Evolutionary conservation across 2,329 filamentous ascomycete species (phyloP), one percentile per base, ranked within the genome.

Genomic region (Pyrenophora graminea): DNA sequence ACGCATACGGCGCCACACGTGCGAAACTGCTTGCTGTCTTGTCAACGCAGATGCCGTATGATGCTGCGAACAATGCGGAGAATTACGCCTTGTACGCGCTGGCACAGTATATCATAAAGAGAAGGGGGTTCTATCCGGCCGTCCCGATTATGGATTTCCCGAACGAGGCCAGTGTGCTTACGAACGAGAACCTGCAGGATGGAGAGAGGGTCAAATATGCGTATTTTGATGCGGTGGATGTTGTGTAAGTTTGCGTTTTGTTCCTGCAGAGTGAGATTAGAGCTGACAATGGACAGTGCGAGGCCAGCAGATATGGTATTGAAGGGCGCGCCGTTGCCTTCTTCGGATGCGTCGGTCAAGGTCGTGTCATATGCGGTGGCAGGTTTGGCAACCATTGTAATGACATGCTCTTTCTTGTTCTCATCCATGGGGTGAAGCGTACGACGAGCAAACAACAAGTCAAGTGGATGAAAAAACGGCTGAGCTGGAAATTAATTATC

Each of bases 41-140:
- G 3, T 65, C 67, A 2, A 69, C 64, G 0, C 69, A 71, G 27
- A 61, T 64, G 56, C 55, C 64, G 0, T 72, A 71, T 34, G 68
- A 71, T 31, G 63, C 69, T 2, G 56, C 56, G 1, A 71, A 70
- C 40, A 72, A 72, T 19, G 66, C 69, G 0, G 69, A 72, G 37
- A 72, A 67, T 39, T 71, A 72, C 39, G 68, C 67, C 1, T 34
- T 72, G 4, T 71, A 69, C 43, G 68, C 69, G 13, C 62, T 67
- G 41, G 61, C 68, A 17, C 64, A 63, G 19, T 72, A 71, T 34
- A 55, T 72, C 1, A 55, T 71, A 36, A 40, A 58, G 39, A 57
- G 54, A 27, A 67, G 66, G 37, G 58, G 60, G 0, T 68, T 71
- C 39, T 71, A 67, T 45, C 69, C 69, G 1, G 64, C 59, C 13